Conservation (phyloP, 345 rosid genomes). For the Crucihimalaya himalaica region DNA sequence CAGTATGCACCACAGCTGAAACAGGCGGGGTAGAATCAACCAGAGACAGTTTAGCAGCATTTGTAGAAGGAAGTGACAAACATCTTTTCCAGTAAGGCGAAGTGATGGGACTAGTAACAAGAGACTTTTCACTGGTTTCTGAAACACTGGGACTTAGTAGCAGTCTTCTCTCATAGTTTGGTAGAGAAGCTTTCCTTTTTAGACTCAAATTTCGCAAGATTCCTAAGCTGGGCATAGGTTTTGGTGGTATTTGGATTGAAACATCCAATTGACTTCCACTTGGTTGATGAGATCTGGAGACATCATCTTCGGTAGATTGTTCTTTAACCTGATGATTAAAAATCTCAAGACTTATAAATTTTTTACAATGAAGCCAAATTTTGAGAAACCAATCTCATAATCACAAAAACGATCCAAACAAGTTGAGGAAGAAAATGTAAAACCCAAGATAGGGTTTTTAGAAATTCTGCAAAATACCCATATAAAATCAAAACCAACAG, state of each 20-base stretch:
- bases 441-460: slow-evolving; percentile 1
- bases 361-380: neutral
- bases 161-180: slow-evolving; percentile 64
- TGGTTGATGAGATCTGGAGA: slow-evolving; percentile 50
- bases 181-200: slow-evolving; percentile 53
- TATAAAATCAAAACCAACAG: neutral
- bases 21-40: slow-evolving; percentile 46
- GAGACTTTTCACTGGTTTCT: slow-evolving; percentile 57
- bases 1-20: slow-evolving; percentile 60
- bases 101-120: slow-evolving; percentile 40
- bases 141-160: slow-evolving; percentile 59
- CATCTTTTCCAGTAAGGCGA: slow-evolving; percentile 70
- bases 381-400: neutral
- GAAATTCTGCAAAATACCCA: neutral
- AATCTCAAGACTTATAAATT: neutral
- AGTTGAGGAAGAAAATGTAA: neutral
- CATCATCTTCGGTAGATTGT: slow-evolving; percentile 44
- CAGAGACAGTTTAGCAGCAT: slow-evolving; percentile 62
- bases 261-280: slow-evolving; percentile 58
- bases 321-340: slow-evolving; percentile 33
- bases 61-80: slow-evolving; percentile 76
- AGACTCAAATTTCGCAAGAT: slow-evolving; percentile 69
- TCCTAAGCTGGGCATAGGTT: slow-evolving; percentile 55
- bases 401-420: neutral
- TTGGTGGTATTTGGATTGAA: slow-evolving; percentile 72